These are phyloP conservation scores for Hyaloraphidium curvatum DNA, from an alignment of 192 early-diverging fungal genomes.

Conservation along the genomic window DNA sequence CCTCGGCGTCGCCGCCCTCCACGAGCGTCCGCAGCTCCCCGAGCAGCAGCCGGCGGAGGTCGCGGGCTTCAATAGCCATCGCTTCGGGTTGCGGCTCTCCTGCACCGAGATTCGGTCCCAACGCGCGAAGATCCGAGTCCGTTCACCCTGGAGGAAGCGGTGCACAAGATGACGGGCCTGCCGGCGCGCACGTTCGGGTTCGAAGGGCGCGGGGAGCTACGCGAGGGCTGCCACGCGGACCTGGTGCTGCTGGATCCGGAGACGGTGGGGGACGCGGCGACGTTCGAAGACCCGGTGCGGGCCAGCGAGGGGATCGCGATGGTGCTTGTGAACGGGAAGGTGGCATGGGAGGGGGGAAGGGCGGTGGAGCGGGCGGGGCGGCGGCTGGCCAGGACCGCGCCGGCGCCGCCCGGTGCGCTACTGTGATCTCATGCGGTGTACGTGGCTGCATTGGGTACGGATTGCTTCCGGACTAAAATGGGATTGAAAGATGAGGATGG, in stretches of 20 bases:
- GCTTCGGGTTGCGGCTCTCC: no score
- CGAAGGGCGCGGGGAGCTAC: not conserved
- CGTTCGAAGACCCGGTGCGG: not conserved
- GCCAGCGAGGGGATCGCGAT: not conserved
- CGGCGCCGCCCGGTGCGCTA: no score
- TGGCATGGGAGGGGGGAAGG: not conserved
- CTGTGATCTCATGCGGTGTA: no score
- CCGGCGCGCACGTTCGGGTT: not conserved
- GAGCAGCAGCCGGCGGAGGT: no score
- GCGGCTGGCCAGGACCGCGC: not conserved
- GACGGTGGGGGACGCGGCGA: not conserved
- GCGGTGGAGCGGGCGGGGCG: not conserved
- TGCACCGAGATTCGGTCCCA: no score
- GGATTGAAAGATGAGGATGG: no score
- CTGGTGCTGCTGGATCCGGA: not conserved
- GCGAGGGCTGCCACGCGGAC: not conserved
- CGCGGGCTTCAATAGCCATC: no score
- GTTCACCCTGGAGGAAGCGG: not conserved
- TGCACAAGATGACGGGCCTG: not conserved
- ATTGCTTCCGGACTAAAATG: no score
- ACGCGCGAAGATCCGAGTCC: no score
- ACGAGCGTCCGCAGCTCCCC: no score
- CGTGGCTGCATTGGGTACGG: no score
- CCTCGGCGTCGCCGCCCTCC: conserved; percentile 18
- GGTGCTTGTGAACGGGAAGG: not conserved